A percentile compares a stretch with the other conserved stretches of the same genome.
Conservation (phyloP, 2,329 filamentous ascomycete species). For the Penicillium sp. region DNA sequence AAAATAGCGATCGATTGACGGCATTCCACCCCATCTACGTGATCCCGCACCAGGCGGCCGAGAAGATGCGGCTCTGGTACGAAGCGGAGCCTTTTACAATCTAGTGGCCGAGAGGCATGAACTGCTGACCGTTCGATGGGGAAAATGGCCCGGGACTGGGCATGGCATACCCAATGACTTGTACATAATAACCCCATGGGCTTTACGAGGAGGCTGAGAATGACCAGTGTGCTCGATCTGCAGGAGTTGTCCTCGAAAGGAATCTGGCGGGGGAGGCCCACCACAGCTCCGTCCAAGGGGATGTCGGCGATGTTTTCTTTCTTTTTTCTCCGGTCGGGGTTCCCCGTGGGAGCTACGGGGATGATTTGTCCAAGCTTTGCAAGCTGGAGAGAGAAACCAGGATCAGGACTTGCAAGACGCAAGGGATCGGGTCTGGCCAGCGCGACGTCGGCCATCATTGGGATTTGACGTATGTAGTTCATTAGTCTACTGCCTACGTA, state of each 20-base stretch:
- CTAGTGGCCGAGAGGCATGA: conserved; percentile 8
- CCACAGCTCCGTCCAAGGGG: conserved; percentile 1
- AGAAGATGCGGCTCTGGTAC: conserved; percentile 69
- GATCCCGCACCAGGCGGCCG: conserved; percentile 72
- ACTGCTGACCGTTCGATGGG: conserved; percentile 5
- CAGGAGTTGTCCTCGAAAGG: background rate
- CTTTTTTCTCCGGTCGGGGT: background rate
- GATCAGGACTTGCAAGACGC: conserved; percentile 13
- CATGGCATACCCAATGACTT: too few species aligned
- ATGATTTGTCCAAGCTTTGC: background rate
- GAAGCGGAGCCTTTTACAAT: conserved; percentile 37
- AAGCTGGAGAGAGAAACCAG: background rate
- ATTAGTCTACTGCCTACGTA: too few species aligned
- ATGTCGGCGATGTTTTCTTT: background rate
- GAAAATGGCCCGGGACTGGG: too few species aligned
- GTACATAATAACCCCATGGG: background rate
- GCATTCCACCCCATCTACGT: conserved; percentile 84
- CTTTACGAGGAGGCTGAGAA: conserved; percentile 2
- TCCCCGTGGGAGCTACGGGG: conserved; percentile 17
- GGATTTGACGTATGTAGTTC: background rate
- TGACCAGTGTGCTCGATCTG: background rate
- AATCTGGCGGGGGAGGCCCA: background rate
- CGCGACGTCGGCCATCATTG: conserved; percentile 10
- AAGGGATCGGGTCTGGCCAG: conserved; percentile 14
- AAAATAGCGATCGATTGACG: conserved; percentile 70